These are phyloP conservation scores for Citrus maxima DNA, from an alignment of 345 rosid species.

Conservation along the genomic window DNA sequence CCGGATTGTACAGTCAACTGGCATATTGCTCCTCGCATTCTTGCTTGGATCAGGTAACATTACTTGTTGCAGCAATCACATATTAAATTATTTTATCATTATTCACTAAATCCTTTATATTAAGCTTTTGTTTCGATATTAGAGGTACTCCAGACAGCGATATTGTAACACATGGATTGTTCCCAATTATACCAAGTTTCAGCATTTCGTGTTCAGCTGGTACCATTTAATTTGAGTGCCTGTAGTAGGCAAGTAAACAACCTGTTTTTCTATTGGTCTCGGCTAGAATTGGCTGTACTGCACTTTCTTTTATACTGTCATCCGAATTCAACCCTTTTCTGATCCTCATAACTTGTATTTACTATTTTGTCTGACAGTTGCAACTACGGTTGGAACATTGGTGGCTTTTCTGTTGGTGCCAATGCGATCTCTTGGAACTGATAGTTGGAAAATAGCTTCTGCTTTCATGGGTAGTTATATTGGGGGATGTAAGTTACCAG, in stretches of 20 bases:
- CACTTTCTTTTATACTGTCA: neutral
- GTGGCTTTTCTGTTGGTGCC: slow-evolving; percentile 74
- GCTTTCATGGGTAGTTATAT: slow-evolving; percentile 90
- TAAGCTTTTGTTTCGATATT: neutral
- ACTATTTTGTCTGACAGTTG: slow-evolving; percentile 46
- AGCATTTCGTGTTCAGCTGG: neutral
- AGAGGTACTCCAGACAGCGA: neutral
- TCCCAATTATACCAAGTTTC: neutral
- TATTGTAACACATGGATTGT: neutral
- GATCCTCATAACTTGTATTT: neutral
- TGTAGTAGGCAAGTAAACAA: neutral
- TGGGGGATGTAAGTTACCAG: slow-evolving; percentile 63
- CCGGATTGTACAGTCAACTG: slow-evolving; percentile 56
- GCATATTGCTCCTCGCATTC: slow-evolving; percentile 67
- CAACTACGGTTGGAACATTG: slow-evolving; percentile 63
- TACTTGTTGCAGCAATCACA: neutral
- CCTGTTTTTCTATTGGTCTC: neutral
- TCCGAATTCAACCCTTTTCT: neutral
- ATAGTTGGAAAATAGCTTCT: slow-evolving; percentile 91
- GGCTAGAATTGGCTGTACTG: neutral
- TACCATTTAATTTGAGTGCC: neutral
- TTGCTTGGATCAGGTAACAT: slow-evolving; percentile 65
- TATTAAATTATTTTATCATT: neutral
- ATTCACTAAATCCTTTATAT: neutral
- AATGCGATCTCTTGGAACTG: slow-evolving; percentile 85